Percentiles rank a stretch among this genome's conserved stretches.
These are phyloP conservation scores for Leucoagaricus sp. DNA, from an alignment of 1,284 basidiomycete species.

Conservation along the genomic window DNA sequence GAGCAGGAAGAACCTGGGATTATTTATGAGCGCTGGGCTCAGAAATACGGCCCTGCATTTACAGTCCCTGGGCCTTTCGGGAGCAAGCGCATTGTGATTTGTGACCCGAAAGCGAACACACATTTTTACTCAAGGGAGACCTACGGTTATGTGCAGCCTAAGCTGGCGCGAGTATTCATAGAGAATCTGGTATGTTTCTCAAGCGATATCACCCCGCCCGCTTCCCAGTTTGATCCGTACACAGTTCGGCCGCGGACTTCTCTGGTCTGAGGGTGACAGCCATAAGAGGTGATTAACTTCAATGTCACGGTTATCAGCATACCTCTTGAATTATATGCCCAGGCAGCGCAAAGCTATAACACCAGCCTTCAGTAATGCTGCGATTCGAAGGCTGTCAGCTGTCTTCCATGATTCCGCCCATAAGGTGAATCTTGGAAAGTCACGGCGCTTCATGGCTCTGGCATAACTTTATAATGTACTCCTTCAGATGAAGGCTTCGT, in stretches of 20 bases:
- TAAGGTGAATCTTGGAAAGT: constrained; percentile 40
- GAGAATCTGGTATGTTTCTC: constrained; percentile 37
- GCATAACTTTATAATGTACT: too few relatives aligned
- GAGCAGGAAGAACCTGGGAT: constrained; percentile 29
- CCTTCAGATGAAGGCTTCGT: constrained; percentile 45
- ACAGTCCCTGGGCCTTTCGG: constrained; percentile 43
- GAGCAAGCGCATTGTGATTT: constrained; percentile 40
- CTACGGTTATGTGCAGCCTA: constrained; percentile 45
- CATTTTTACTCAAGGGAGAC: constrained; percentile 55
- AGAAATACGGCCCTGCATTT: constrained; percentile 51
- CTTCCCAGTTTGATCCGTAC: neutral
- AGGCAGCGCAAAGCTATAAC: constrained; percentile 47
- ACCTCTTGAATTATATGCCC: neutral
- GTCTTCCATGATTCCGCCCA: constrained; percentile 48
- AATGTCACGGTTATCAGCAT: neutral
- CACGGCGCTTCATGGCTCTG: too few relatives aligned
- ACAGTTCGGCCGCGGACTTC: constrained; percentile 50
- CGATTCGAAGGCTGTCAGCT: constrained; percentile 40
- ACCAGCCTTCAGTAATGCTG: constrained; percentile 47
- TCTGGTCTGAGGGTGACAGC: constrained; percentile 54
- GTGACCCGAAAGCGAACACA: constrained; percentile 55
- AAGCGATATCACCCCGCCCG: neutral
- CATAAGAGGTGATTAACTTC: constrained; percentile 39
- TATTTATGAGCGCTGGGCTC: constrained; percentile 43
- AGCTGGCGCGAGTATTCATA: constrained; percentile 37